Evolutionary conservation across 2,329 filamentous ascomycete species (phyloP), one percentile per base, ranked within the genome.

Genomic region (Calonectria pteridis): DNA sequence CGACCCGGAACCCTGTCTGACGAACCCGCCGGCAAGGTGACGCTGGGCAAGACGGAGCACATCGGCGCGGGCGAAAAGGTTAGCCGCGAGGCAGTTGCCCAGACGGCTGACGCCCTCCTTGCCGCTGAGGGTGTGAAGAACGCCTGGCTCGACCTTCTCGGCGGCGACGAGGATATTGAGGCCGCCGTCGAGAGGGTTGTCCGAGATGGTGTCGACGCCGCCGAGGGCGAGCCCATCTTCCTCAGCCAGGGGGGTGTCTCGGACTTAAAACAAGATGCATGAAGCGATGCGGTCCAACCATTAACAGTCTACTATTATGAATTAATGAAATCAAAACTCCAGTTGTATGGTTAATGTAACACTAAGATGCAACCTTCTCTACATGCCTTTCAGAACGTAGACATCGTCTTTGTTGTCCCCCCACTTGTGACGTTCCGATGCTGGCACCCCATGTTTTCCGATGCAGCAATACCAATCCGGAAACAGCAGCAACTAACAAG

Each of bases 71-170:
- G 75, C 43, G 87, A 87, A 16, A 81, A 69, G 14, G 68, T 89
- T 59, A 89, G 88, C 72, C 87, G 93, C 9, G 90, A 88, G 68
- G 88, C 90, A 77, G 92, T 94, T 13, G 93, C 93, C 9, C 83
- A 86, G 70, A 86, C 91, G 3, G 88, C 90, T 1, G 89, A 89
- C 13, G 84, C 88, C 76, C 84, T 93, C 74, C 84, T 94, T 64
- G 90, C 88, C 2, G 82, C 82, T 0, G 86, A 86, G 1, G 85
- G 84, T 7, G 81, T 88, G 29, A 86, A 84, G 83, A 90, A 84
- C 66, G 82, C 81, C 16, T 92, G 90, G 89, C 75, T 91, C 35
- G 91, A 92, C 79, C 82, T 91, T 79, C 76, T 90, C 6, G 87
- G 90, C 74, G 90, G 91, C 0, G 84, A 88, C 0, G 88, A 90